Percentiles rank a stretch among this genome's conserved stretches.
These are phyloP conservation scores for Diplosphaera chodatii DNA, from an alignment of 139 green algal species.

Conservation along the genomic window DNA sequence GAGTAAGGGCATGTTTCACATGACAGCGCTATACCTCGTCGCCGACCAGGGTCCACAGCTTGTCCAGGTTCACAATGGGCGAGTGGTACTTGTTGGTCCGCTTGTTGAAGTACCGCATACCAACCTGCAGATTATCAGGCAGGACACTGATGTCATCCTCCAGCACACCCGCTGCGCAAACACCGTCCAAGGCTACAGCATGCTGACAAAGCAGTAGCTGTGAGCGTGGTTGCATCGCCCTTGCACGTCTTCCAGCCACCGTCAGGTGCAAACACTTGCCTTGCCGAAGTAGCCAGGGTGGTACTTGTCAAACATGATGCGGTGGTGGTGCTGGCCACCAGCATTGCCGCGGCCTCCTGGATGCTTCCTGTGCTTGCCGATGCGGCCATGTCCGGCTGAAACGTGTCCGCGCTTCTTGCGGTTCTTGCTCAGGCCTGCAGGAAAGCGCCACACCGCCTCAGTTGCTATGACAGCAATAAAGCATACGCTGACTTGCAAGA, in stretches of 20 bases:
- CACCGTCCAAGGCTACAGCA: too few species aligned
- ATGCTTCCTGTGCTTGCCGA: constrained; percentile 99
- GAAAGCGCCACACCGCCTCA: too few species aligned
- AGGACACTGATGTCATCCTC: too few species aligned
- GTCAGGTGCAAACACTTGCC: too few species aligned
- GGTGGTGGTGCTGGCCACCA: constrained; percentile 98
- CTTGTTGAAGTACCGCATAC: constrained; percentile 98
- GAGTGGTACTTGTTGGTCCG: constrained; percentile 92
- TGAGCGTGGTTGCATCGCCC: too few species aligned
- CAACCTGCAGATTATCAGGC: too few species aligned
- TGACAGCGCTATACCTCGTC: constrained; percentile 58
- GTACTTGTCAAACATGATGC: constrained; percentile 99
- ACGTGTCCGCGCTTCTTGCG: constrained; percentile 99
- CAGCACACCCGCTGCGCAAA: too few species aligned
- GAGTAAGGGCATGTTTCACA: too few species aligned
- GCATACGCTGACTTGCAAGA: too few species aligned
- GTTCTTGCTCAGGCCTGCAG: constrained; percentile 83
- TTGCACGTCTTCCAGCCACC: too few species aligned
- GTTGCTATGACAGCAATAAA: too few species aligned
- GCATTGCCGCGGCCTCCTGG: constrained; percentile 96
- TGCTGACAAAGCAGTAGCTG: too few species aligned
- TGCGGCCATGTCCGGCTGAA: constrained; percentile 91
- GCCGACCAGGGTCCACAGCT: constrained; percentile 90
- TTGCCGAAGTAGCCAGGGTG: constrained; percentile 97
- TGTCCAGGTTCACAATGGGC: constrained; percentile 98